Base-by-base conservation (phyloP, 805 yeast genomes). In the Pichia scutulata region DNA sequence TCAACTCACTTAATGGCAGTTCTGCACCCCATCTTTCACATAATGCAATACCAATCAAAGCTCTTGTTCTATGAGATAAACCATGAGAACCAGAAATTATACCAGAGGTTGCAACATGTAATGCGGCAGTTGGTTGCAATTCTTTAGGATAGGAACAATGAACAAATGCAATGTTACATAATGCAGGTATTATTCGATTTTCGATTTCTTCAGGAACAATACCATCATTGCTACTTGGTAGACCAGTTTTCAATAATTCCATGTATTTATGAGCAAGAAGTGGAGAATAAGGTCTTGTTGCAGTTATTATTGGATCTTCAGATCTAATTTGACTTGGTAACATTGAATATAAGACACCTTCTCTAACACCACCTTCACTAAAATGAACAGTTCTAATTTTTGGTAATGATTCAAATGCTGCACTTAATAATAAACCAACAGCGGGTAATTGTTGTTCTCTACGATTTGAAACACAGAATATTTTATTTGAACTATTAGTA, bases 21-120 rank as follows among this genome's bases (percentile, higher is more conserved):
- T 83, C 89, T 4, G 86, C 88, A 36, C 92, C 92, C 92, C 92
- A 86, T 56, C 93, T 71, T 57, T 84, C 87, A 67, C 89, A 81
- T 24, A 85, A 68, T 2, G 89, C 86, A 28, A 85, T 75, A 0
- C 92, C 92, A 13, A 84, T 74, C 44, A 86, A 66, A 0, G 88
- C 89, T 49, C 90, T 70, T 2, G 80, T 80, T 55, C 82, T 74
- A 62, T 86, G 92, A 1, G 88, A 78, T 43, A 85, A 65, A 7
- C 92, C 93, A 62, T 84, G 88, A 4, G 84, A 75, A 0, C 89
- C 89, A 0, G 90, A 82, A 47, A 85, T 77, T 19, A 83, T 77
- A 21, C 93, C 93, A 0, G 87, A 77, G 0, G 85, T 78, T 8
- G 88, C 89, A 23, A 84, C 79, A 54, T 79, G 83, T 40, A 85